These are phyloP conservation scores for Penicillium verrucosum DNA, from an alignment of 2,329 filamentous ascomycete species.

Conservation along the genomic window DNA sequence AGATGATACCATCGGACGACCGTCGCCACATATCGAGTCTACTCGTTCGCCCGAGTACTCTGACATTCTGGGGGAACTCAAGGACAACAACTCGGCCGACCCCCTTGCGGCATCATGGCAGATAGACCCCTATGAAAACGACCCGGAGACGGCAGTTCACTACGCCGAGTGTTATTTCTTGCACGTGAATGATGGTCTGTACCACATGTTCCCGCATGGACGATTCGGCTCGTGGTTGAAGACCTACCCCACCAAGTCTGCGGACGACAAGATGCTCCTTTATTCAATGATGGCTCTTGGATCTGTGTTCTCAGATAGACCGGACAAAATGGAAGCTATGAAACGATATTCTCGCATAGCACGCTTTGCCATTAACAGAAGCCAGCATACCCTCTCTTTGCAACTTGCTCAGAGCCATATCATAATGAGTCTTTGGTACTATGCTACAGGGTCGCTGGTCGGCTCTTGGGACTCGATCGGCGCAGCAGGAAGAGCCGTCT, in stretches of 20 bases:
- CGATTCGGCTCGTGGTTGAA: conserved; percentile 56
- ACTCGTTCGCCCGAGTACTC: conserved; percentile 25
- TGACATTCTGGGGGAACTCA: conserved; percentile 33
- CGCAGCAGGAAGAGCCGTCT: conserved; percentile 58
- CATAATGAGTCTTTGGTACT: conserved; percentile 65
- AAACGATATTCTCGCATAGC: conserved; percentile 55
- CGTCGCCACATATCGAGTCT: conserved; percentile 10
- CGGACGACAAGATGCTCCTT: conserved; percentile 58
- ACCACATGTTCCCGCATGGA: conserved; percentile 55
- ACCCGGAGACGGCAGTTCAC: conserved; percentile 50
- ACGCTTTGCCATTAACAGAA: conserved; percentile 54
- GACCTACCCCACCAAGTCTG: conserved; percentile 47
- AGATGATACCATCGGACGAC: conserved; percentile 15
- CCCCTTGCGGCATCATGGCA: conserved; percentile 43
- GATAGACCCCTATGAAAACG: conserved; percentile 53
- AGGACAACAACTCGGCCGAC: conserved; percentile 29
- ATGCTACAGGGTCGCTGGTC: conserved; percentile 57
- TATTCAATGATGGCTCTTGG: conserved; percentile 60
- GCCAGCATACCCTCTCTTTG: conserved; percentile 54
- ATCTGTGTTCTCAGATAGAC: conserved; percentile 52
- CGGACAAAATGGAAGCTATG: conserved; percentile 45
- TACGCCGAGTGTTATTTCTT: conserved; percentile 57
- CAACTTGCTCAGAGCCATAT: conserved; percentile 66
- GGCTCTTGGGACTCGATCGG: conserved; percentile 64
- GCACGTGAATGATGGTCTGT: conserved; percentile 54